Evolutionary conservation across 768 basidiomycete genomes (phyloP).

Genomic region (Clavaria fumosa): DNA sequence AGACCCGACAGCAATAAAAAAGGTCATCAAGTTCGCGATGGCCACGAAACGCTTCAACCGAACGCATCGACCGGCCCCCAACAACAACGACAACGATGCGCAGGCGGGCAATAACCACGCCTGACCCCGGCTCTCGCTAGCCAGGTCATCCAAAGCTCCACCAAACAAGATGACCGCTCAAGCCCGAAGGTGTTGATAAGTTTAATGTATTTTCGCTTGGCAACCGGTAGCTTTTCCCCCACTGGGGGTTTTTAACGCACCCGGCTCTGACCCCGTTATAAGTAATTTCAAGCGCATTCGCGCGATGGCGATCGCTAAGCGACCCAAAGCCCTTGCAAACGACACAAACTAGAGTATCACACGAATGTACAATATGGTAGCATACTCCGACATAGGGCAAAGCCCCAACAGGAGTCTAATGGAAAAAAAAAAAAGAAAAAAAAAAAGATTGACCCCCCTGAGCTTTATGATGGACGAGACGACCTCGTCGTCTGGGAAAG

Average conservation of each 20-base stretch:
- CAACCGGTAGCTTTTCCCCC: not conserved
- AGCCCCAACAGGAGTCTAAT: constrained; percentile 2
- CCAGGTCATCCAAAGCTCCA: too few species aligned
- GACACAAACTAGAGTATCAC: not conserved
- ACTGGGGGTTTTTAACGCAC: too few species aligned
- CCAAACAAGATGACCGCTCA: too few species aligned
- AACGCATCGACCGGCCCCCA: not conserved
- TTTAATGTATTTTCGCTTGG: not conserved
- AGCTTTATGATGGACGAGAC: too few species aligned
- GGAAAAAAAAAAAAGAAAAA: constrained; percentile 4
- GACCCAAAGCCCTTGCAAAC: not conserved
- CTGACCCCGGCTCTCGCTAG: not conserved
- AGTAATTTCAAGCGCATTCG: not conserved
- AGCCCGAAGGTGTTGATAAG: too few species aligned
- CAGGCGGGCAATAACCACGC: not conserved
- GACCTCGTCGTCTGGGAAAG: too few species aligned
- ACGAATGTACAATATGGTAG: not conserved
- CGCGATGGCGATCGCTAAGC: not conserved
- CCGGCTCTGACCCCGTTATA: not conserved
- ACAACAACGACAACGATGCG: not conserved
- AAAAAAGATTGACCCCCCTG: too few species aligned
- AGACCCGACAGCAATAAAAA: not conserved
- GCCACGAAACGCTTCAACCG: not conserved
- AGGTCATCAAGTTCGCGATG: too few species aligned
- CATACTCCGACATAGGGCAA: constrained; percentile 3